phyloP scores from a whole-genome alignment of 148 eudicot genomes.

The Camellia lanceoleosa region DNA sequence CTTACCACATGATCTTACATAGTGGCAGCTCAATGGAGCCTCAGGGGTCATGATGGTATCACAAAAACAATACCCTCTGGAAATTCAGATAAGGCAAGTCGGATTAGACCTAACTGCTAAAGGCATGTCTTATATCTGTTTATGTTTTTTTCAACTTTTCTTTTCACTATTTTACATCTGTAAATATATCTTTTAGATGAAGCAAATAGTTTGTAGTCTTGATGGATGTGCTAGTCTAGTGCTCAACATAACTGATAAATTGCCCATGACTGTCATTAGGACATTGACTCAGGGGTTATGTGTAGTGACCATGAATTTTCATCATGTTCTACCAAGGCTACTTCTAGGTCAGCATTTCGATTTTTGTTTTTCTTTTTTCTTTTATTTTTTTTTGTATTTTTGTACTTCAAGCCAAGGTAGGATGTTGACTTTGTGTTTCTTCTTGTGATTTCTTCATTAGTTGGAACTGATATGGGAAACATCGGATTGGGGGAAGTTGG shows the following conservation, averaged over 20 bases:
- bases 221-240: constrained; percentile 23
- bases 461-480: constrained; percentile 59
- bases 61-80: neutral
- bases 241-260: constrained; percentile 42
- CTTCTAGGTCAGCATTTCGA: constrained; percentile 37
- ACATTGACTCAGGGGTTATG: constrained; percentile 52
- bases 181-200: neutral
- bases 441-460: constrained; percentile 16
- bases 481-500: constrained; percentile 63
- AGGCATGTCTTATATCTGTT: neutral
- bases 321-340: constrained; percentile 47
- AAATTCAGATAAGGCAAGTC: neutral
- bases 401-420: neutral
- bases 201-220: neutral
- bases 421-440: neutral
- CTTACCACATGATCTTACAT: neutral
- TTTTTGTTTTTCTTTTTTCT: too few species aligned
- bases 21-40: neutral
- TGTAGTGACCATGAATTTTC: constrained; percentile 14
- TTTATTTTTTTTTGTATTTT: neutral
- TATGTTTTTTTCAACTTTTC: neutral
- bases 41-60: neutral
- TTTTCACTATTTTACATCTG: neutral
- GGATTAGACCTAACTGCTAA: neutral
- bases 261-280: constrained; percentile 52